Evolutionary conservation across 179 eudicot genomes (phyloP).

Genomic region (Beta corolliflora): DNA sequence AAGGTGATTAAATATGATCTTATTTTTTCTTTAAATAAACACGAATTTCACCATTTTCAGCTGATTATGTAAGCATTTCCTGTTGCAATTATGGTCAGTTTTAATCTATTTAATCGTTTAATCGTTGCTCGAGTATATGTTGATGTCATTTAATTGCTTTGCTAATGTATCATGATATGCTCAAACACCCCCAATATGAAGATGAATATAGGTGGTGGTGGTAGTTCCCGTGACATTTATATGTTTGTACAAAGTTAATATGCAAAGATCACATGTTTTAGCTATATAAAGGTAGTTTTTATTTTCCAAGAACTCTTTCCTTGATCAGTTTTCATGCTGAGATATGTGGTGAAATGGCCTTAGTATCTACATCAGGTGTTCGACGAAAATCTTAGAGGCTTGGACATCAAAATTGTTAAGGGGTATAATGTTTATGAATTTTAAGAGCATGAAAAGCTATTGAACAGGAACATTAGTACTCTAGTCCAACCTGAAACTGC

Average conservation of each 20-base stretch:
- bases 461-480: neutral
- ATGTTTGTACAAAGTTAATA: neutral
- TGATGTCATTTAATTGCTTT: neutral
- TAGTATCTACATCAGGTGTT: neutral
- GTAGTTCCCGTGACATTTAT: too few species aligned
- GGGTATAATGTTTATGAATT: neutral
- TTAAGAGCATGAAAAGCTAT: neutral
- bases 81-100: neutral
- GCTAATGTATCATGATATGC: neutral
- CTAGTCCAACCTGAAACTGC: neutral
- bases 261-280: neutral
- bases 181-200: too few species aligned
- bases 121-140: neutral
- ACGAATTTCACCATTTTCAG: neutral
- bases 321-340: neutral
- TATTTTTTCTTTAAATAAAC: neutral
- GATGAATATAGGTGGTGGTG: too few species aligned
- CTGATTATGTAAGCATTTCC: neutral
- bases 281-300: neutral
- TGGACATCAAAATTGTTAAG: neutral
- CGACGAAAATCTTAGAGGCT: neutral
- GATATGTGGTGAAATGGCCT: neutral
- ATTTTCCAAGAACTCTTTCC: neutral
- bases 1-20: constrained; percentile 50
- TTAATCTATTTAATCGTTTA: neutral